Conservation (phyloP, 2,329 filamentous ascomycete species). For the Aspergillus thermomutatus region DNA sequence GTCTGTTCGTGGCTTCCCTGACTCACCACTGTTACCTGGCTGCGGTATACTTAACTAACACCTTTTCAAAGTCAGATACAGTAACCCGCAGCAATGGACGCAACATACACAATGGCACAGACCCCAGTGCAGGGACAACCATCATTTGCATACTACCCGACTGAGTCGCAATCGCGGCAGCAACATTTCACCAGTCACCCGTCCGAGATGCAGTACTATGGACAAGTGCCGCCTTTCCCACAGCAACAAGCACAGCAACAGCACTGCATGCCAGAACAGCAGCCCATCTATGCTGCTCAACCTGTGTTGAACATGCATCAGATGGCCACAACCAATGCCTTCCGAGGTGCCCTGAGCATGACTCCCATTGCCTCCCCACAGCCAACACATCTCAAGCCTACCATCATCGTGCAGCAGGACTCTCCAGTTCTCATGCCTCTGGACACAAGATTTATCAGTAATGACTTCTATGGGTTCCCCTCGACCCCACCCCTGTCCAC, state of each 20-base stretch:
- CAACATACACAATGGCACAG: conserved; percentile 53
- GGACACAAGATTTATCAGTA: conserved; percentile 68
- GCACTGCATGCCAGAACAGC: conserved; percentile 27
- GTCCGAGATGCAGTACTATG: conserved; percentile 46
- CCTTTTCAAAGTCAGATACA: conserved; percentile 1
- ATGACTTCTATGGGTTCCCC: conserved; percentile 68
- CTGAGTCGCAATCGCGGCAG: conserved; percentile 67
- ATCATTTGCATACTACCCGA: conserved; percentile 83
- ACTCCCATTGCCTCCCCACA: conserved; percentile 75
- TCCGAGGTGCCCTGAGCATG: conserved; percentile 40
- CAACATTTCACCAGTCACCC: conserved; percentile 72
- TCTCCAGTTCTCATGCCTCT: conserved; percentile 57
- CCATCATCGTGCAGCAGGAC: conserved; percentile 63
- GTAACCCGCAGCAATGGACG: conserved; percentile 55
- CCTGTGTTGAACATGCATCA: conserved; percentile 45
- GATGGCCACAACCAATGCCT: conserved; percentile 41
- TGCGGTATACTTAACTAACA: conserved; percentile 6
- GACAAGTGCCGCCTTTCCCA: conserved; percentile 32
- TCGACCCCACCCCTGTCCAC: conserved; percentile 84
- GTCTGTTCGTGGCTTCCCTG: conserved; percentile 6
- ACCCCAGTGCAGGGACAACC: conserved; percentile 63
- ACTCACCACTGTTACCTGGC: neutral
- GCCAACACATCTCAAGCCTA: conserved; percentile 70
- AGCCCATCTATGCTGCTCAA: conserved; percentile 38
- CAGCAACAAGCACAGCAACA: conserved; percentile 17